Evolutionary conservation across 2,329 filamentous ascomycete genomes (phyloP).

Genomic region (Aureobasidium sp.): DNA sequence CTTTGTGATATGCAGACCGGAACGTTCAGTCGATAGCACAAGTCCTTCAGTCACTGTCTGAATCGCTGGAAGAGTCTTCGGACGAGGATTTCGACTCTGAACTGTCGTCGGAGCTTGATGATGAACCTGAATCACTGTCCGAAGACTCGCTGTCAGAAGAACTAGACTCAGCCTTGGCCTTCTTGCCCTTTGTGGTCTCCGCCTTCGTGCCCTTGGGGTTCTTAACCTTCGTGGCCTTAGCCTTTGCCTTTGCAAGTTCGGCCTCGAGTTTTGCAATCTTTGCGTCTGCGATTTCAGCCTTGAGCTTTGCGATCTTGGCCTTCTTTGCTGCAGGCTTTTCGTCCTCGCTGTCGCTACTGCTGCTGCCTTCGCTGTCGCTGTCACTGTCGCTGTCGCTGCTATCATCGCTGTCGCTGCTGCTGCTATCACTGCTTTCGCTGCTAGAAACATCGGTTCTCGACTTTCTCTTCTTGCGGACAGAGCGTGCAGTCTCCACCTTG

Average conservation of each 20-base stretch:
- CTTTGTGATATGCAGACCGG: neutral
- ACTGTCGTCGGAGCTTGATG: neutral
- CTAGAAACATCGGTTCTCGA: conserved; percentile 24
- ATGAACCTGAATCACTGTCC: conserved; percentile 11
- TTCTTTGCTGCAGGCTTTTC: neutral
- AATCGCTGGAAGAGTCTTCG: conserved; percentile 2
- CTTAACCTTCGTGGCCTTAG: neutral
- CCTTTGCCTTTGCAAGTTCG: neutral
- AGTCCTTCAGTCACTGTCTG: conserved; percentile 1
- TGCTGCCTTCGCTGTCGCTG: conserved; percentile 8
- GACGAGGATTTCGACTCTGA: conserved; percentile 1
- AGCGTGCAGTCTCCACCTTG: conserved; percentile 1
- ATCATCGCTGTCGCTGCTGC: neutral
- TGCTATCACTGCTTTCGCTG: conserved; percentile 12
- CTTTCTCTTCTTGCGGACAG: conserved; percentile 21
- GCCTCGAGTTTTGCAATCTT: conserved; percentile 6
- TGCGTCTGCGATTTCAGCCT: neutral
- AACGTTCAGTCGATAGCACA: neutral
- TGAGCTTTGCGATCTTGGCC: neutral
- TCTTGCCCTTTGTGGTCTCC: neutral
- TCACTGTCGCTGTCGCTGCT: neutral
- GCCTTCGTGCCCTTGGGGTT: neutral
- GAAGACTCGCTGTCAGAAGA: neutral
- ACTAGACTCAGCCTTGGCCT: neutral
- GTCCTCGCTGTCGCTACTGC: conserved; percentile 12